Evolutionary conservation across 768 basidiomycete genomes (phyloP).

Genomic region (Psilocybe tampanensis): DNA sequence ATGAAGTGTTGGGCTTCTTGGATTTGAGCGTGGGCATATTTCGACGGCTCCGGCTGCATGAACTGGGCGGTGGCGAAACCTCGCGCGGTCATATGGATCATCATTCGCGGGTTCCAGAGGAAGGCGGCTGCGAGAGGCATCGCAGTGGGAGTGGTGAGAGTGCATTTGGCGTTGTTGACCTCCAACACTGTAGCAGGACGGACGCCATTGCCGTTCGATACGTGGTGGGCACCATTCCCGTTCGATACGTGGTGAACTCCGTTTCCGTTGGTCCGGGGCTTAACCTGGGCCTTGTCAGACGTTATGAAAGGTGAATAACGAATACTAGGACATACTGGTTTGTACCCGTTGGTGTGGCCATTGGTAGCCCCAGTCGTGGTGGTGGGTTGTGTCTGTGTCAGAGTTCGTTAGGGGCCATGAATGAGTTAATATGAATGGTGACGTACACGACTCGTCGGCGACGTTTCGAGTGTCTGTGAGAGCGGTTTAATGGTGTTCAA

Average conservation of each 20-base stretch:
- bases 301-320: not conserved
- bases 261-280: not conserved
- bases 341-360: not conserved
- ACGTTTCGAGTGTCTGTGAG: not conserved
- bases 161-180: not conserved
- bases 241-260: not conserved
- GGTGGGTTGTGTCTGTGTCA: too few relatives aligned
- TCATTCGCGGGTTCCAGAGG: not conserved
- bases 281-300: not conserved
- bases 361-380: too few relatives aligned
- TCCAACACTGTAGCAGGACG: not conserved
- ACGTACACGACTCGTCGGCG: not conserved
- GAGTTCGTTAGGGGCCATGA: too few relatives aligned
- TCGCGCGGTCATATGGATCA: slow-evolving; percentile 1
- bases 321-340: not conserved
- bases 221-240: not conserved
- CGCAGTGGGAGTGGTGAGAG: not conserved
- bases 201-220: not conserved
- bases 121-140: slow-evolving; percentile 1
- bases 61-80: not conserved
- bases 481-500: not conserved
- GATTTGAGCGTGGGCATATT: not conserved
- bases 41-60: slow-evolving; percentile 1
- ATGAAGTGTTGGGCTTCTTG: not conserved
- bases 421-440: too few relatives aligned